These are phyloP conservation scores for Clitopilus hobsonii DNA, from an alignment of 768 basidiomycete genomes.

Conservation along the genomic window DNA sequence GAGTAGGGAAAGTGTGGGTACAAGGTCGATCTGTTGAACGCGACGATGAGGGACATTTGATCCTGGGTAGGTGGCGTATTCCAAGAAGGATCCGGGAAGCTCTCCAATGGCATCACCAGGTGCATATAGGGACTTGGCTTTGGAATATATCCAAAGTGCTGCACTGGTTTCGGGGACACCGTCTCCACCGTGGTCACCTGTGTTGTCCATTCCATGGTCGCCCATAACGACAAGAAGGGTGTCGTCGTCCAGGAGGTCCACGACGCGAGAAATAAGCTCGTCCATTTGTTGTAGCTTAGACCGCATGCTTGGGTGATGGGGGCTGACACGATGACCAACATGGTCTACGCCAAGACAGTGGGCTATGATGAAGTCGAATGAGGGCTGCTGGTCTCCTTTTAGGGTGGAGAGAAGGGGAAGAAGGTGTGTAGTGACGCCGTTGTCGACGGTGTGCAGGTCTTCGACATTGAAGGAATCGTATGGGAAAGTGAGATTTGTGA, in stretches of 20 bases:
- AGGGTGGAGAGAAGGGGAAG: conserved; percentile 59
- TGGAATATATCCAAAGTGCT: conserved; percentile 91
- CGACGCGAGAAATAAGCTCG: conserved; percentile 64
- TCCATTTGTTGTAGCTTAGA: conserved; percentile 89
- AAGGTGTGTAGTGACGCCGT: conserved; percentile 81
- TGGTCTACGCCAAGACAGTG: conserved; percentile 97
- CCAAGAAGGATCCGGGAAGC: conserved; percentile 49
- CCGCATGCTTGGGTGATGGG: conserved; percentile 82
- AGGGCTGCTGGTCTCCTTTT: conserved; percentile 25
- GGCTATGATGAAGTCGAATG: conserved; percentile 85
- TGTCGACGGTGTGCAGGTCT: conserved; percentile 93
- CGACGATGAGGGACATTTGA: conserved; percentile 48
- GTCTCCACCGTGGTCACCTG: conserved; percentile 96
- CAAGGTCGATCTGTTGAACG: conserved; percentile 90
- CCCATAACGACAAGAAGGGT: conserved; percentile 90
- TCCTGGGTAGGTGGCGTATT: conserved; percentile 57
- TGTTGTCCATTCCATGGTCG: conserved; percentile 95
- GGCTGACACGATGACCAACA: conserved; percentile 91
- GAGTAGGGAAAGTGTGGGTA: conserved; percentile 83
- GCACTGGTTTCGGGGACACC: conserved; percentile 78
- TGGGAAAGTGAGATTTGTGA: conserved; percentile 68
- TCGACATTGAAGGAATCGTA: conserved; percentile 99
- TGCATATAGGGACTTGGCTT: conserved; percentile 47
- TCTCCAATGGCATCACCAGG: conserved; percentile 9
- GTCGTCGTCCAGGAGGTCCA: conserved; percentile 73